Percentiles rank a stretch among this genome's conserved stretches.
phyloP scores from a whole-genome alignment of 192 early-diverging fungal species.

The Spizellomyces punctatus region DNA sequence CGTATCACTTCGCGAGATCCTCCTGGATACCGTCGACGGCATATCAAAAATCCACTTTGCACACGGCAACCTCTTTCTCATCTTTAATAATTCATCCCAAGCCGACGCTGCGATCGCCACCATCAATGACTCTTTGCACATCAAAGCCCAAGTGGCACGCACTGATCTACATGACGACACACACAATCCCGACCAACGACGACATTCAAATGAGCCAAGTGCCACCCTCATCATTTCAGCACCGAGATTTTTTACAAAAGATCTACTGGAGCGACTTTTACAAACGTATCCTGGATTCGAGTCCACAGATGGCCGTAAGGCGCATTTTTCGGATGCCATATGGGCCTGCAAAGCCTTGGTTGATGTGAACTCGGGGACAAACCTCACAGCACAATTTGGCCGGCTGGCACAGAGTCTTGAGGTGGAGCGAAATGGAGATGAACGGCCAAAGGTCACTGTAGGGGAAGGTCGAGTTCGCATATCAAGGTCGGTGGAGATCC shows the following conservation, averaged over 20 bases:
- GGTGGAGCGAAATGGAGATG: neutral
- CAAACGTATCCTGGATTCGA: constrained; percentile 16
- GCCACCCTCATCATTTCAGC: constrained; percentile 4
- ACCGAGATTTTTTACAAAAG: constrained; percentile 15
- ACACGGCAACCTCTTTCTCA: constrained; percentile 7
- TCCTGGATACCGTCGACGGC: constrained; percentile 2
- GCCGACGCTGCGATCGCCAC: constrained; percentile 7
- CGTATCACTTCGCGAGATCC: constrained; percentile 21
- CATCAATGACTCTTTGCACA: constrained; percentile 6
- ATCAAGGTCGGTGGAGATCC: neutral
- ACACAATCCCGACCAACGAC: neutral
- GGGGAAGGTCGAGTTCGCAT: neutral
- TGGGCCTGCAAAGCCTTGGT: constrained; percentile 7
- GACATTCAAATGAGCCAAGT: constrained; percentile 13
- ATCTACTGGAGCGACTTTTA: constrained; percentile 9
- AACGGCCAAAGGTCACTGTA: neutral
- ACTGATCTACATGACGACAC: constrained; percentile 13
- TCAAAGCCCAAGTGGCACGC: constrained; percentile 11
- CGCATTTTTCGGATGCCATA: constrained; percentile 18
- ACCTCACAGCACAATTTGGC: constrained; percentile 19
- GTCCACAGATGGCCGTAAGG: constrained; percentile 14
- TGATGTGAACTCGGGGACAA: constrained; percentile 19
- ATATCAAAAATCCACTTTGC: constrained; percentile 20
- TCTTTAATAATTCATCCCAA: neutral
- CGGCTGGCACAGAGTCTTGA: neutral